Conservation (phyloP, 2,329 filamentous ascomycete species). For the Fusarium sp. region DNA sequence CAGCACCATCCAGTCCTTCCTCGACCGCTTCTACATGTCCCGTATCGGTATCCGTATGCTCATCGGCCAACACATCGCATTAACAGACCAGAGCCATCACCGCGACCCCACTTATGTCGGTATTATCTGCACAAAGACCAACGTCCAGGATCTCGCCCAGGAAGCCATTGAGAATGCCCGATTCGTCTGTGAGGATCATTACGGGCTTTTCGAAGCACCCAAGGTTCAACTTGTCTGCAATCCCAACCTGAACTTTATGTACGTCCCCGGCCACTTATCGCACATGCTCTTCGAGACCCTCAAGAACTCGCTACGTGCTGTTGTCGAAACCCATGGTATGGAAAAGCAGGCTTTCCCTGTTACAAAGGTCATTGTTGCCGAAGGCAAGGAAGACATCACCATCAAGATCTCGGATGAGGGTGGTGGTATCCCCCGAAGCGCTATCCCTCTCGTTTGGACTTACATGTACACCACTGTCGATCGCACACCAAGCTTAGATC, state of each 20-base stretch:
- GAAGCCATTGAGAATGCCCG: slow-evolving; percentile 98
- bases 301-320: slow-evolving; percentile 97
- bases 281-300: slow-evolving; percentile 99
- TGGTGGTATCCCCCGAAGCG: slow-evolving; percentile 91
- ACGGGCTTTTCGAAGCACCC: slow-evolving; percentile 95
- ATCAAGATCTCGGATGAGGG: slow-evolving; percentile 99
- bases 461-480: slow-evolving; percentile 99
- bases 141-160: slow-evolving; percentile 92
- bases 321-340: slow-evolving; percentile 94
- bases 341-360: slow-evolving; percentile 97
- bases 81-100: slow-evolving; percentile 92
- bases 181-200: slow-evolving; percentile 99
- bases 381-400: slow-evolving; percentile 98
- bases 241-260: slow-evolving; percentile 97
- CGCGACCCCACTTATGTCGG: slow-evolving; percentile 95
- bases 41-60: slow-evolving; percentile 99
- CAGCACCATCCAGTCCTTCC: slow-evolving; percentile 95
- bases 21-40: slow-evolving; percentile 99
- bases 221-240: slow-evolving; percentile 97
- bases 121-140: slow-evolving; percentile 99
- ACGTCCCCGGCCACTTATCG: slow-evolving; percentile 97
- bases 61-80: slow-evolving; percentile 96
- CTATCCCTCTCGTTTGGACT: slow-evolving; percentile 98
- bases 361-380: slow-evolving; percentile 96
- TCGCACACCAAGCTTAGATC: slow-evolving; percentile 92